Evolutionary conservation across 805 yeast species (phyloP).

Genomic region (Jamesozyma rosinii): DNA sequence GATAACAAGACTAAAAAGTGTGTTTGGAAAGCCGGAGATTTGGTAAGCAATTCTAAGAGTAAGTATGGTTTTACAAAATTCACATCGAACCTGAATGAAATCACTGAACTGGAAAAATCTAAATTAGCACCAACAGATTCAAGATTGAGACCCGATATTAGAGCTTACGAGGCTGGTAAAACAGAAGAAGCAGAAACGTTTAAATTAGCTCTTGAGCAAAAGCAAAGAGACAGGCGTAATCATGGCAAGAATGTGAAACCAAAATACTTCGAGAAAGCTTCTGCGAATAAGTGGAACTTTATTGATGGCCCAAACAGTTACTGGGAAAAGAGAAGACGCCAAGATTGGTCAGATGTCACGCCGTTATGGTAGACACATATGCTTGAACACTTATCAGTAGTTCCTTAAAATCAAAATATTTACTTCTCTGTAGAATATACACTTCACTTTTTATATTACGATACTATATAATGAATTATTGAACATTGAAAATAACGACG

Average conservation of each 20-base stretch:
- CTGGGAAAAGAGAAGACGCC: constrained; percentile 66
- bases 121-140: constrained; percentile 78
- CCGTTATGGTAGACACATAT: constrained; percentile 51
- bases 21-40: constrained; percentile 65
- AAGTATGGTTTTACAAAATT: constrained; percentile 83
- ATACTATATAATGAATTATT: too few relatives aligned
- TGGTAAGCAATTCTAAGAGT: constrained; percentile 47
- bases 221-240: constrained; percentile 70
- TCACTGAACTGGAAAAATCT: constrained; percentile 60
- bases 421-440: too few relatives aligned
- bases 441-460: too few relatives aligned
- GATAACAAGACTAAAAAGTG: constrained; percentile 30
- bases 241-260: constrained; percentile 47
- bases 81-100: constrained; percentile 72
- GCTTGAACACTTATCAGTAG: too few relatives aligned
- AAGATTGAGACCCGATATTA: constrained; percentile 79
- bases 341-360: constrained; percentile 50
- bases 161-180: constrained; percentile 58
- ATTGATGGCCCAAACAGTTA: constrained; percentile 54
- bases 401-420: too few relatives aligned
- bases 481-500: too few relatives aligned
- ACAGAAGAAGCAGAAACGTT: constrained; percentile 61
- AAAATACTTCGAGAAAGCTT: constrained; percentile 44
- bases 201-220: constrained; percentile 64
- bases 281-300: constrained; percentile 43